Evolutionary conservation across 495 filamentous ascomycete species (phyloP).

Genomic region (Aspergillus diversus): DNA sequence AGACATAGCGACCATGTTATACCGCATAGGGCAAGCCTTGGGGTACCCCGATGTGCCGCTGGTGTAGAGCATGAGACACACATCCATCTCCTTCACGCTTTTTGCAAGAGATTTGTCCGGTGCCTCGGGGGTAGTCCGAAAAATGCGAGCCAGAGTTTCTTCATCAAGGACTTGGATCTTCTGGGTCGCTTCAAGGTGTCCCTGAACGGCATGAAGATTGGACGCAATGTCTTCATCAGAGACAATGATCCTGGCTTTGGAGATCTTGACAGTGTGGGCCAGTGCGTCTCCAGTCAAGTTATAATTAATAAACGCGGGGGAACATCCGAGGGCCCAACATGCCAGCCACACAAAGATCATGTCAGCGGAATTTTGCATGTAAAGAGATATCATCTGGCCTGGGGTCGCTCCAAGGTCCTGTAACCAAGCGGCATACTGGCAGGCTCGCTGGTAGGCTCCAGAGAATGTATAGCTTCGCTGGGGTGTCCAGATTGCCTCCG

Average conservation of each 20-base stretch:
- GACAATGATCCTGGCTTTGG: neutral
- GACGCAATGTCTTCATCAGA: neutral
- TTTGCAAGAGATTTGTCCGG: neutral
- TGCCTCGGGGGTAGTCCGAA: neutral
- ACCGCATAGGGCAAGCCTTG: neutral
- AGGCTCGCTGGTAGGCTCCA: neutral
- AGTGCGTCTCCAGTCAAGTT: slow-evolving; percentile 1
- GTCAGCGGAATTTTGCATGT: neutral
- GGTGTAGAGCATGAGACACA: neutral
- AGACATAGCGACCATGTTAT: neutral
- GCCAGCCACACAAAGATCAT: slow-evolving; percentile 1
- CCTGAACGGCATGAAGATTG: neutral
- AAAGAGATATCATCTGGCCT: neutral
- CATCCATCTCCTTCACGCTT: neutral
- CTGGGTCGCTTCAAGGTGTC: neutral
- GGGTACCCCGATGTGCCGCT: neutral
- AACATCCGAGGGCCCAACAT: slow-evolving; percentile 1
- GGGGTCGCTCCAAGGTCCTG: neutral
- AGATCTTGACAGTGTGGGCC: neutral
- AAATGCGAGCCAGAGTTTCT: neutral
- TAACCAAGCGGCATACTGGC: neutral
- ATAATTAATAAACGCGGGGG: slow-evolving; percentile 1
- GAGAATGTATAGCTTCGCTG: neutral
- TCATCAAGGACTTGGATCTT: neutral
- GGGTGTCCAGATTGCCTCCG: neutral